These are phyloP conservation scores for Mycena albidolilacea DNA, from an alignment of 768 basidiomycete genomes.

Conservation along the genomic window DNA sequence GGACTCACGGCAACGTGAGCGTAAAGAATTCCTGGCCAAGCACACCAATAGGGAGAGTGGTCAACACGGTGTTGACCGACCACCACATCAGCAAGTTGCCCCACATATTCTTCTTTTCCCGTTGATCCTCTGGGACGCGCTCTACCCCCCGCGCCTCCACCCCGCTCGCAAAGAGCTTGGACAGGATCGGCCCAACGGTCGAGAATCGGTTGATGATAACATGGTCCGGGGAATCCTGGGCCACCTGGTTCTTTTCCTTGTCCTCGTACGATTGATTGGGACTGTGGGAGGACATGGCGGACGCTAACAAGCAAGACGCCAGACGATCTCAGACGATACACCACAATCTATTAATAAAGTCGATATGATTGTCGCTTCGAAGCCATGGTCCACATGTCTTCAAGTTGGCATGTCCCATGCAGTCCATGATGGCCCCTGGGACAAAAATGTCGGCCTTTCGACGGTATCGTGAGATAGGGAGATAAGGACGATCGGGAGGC, in stretches of 20 bases:
- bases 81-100: slow-evolving; percentile 66
- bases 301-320: background rate
- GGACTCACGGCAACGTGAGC: slow-evolving; percentile 60
- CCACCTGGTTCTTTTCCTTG: slow-evolving; percentile 28
- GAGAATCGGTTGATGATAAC: slow-evolving; percentile 50
- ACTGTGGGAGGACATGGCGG: slow-evolving; percentile 19
- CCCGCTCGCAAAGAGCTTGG: slow-evolving; percentile 60
- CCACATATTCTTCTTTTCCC: slow-evolving; percentile 60
- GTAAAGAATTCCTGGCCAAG: slow-evolving; percentile 64
- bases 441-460: too few species aligned
- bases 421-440: too few species aligned
- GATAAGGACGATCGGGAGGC: too few species aligned
- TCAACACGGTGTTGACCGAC: slow-evolving; percentile 65
- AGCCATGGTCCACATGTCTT: too few species aligned
- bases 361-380: too few species aligned
- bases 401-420: too few species aligned
- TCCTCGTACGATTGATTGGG: slow-evolving; percentile 26
- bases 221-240: slow-evolving; percentile 42
- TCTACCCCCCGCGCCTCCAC: slow-evolving; percentile 71
- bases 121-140: slow-evolving; percentile 65
- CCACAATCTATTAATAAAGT: too few species aligned
- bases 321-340: background rate
- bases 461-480: too few species aligned
- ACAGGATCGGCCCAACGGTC: slow-evolving; percentile 48
- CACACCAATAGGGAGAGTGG: slow-evolving; percentile 65